Base-by-base conservation (phyloP, 768 basidiomycete species). In the Mycena venus region DNA sequence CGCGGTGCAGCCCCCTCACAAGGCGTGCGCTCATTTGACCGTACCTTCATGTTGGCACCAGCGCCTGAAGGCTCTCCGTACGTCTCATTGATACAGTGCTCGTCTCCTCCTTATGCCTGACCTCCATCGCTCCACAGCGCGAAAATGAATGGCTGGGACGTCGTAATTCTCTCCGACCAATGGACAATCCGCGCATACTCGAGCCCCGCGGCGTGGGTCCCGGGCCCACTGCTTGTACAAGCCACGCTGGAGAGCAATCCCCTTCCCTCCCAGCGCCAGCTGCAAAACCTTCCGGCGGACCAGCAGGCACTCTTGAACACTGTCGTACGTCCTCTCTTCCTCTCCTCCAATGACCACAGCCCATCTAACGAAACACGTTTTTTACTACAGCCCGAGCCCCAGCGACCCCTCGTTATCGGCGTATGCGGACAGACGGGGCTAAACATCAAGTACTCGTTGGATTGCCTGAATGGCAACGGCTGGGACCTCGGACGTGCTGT, bases 1-100 rank as follows among this genome's bases (percentile, higher is more conserved):
- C 31, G 36, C 68, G 36, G 2, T 76, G 15, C 61, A 95, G 93
- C 90, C 76, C 92, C 93, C 31, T 87, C 91, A 11, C 90, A 91
- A 66, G 97, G 96, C 14, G 85, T 96, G 27, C 91, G 98, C 56
- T 98, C 97, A 25, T 99, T 99, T 83, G 96, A 98, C 81, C 90
- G 98, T 70, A 93, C 95, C 0, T 97, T 99, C 80, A 89, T 99
- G 67, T 86, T 99, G 29, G 91, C 92, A 6, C 94, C 94, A 44
- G 93, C 97, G 3, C 84, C 91, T 29, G 91, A 93, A 63, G 94
- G 93, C 31, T 97, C 97, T 78, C 86, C 92, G 97, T 98, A 83
- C 76, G 96, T 89, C 55, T 31, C 5, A 27, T 69, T 59, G 60
- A 25, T 44, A 21, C 55, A n/a, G n/a, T n/a, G n/a, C 32, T 42